Conservation (phyloP, 2,329 filamentous ascomycete species). For the Corynespora cassiicola region DNA sequence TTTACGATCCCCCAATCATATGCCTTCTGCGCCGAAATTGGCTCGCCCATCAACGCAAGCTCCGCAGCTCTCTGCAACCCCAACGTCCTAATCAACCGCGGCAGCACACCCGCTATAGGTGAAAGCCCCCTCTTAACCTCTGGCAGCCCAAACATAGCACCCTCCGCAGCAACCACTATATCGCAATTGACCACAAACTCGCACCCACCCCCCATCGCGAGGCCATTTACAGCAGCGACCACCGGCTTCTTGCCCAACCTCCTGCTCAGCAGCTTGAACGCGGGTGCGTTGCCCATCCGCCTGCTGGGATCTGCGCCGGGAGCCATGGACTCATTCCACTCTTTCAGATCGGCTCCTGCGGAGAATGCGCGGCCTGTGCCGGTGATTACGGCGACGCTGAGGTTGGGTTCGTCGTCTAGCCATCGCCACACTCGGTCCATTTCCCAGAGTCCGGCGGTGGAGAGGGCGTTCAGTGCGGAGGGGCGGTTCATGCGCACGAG, state of each 20-base stretch:
- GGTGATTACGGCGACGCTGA: constrained; percentile 50
- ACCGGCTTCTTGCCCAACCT: constrained; percentile 64
- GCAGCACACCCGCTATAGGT: constrained; percentile 30
- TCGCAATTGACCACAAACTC: constrained; percentile 36
- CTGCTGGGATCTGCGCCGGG: constrained; percentile 20
- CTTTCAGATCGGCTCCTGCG: constrained; percentile 59
- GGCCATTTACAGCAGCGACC: constrained; percentile 63
- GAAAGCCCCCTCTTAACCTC: constrained; percentile 34
- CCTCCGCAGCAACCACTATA: constrained; percentile 28
- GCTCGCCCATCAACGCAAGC: constrained; percentile 30
- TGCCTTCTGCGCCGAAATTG: constrained; percentile 24
- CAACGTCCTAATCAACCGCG: constrained; percentile 30
- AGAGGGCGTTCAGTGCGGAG: constrained; percentile 47
- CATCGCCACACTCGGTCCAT: constrained; percentile 54
- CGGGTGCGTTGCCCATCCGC: constrained; percentile 40
- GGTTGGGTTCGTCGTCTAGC: constrained; percentile 55
- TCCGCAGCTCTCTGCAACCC: constrained; percentile 33
- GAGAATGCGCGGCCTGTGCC: constrained; percentile 59
- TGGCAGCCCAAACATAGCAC: constrained; percentile 30
- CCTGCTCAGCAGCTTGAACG: constrained; percentile 59
- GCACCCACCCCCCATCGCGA: constrained; percentile 29
- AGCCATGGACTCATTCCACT: constrained; percentile 24
- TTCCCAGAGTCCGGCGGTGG: constrained; percentile 49
- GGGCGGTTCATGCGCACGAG: constrained; percentile 56
- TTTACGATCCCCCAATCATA: constrained; percentile 33